These are phyloP conservation scores for Sisymbrium irio DNA, from an alignment of 345 rosid species.

Conservation along the genomic window DNA sequence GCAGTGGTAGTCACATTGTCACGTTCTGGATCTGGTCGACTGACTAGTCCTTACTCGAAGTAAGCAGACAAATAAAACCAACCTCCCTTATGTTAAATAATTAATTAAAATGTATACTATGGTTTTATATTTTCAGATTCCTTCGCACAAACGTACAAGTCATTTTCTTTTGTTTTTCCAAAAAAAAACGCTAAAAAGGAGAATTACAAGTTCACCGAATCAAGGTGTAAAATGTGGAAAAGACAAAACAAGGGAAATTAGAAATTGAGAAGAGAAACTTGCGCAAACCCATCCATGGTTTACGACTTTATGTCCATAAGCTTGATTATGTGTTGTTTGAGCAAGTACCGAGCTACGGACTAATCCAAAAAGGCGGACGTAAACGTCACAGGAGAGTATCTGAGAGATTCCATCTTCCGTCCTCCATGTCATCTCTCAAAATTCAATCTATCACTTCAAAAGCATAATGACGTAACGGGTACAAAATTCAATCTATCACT, in stretches of 20 bases:
- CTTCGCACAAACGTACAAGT: constrained; percentile 14
- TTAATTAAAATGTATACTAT: background rate
- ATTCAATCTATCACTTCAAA: background rate
- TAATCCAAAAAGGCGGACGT: background rate
- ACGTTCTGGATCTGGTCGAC: constrained; percentile 14
- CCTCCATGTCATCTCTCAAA: no score
- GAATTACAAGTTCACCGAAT: background rate
- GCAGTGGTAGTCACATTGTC: constrained; percentile 36
- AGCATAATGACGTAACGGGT: no score
- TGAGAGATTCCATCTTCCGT: background rate
- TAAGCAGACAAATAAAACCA: constrained; percentile 24
- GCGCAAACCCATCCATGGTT: background rate
- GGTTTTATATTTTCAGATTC: constrained; percentile 11
- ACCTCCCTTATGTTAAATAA: background rate
- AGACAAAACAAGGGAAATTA: background rate
- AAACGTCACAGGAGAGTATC: no score
- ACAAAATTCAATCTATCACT: background rate
- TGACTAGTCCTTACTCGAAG: constrained; percentile 20
- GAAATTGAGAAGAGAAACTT: background rate
- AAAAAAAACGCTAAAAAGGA: background rate
- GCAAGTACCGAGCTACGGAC: background rate
- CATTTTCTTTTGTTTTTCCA: background rate
- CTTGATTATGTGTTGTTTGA: background rate
- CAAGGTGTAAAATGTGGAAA: background rate
- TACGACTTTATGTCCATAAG: constrained; percentile 7